Base-by-base conservation (phyloP, 176 grass and related monocot species). In the Zoysia japonica region DNA sequence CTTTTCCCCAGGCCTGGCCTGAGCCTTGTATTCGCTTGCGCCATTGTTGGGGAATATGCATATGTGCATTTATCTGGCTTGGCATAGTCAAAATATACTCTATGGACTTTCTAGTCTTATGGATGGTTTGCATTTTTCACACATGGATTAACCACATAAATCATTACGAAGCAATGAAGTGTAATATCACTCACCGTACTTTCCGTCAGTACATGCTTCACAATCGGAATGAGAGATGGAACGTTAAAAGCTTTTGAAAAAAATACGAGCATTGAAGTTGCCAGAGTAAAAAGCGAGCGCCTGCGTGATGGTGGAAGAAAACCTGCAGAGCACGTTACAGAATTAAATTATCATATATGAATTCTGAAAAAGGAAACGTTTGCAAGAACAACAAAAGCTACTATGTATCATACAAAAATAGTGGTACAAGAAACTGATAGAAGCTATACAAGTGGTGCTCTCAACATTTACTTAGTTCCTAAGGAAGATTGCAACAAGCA, bases 191-290 rank as follows among this genome's bases (percentile, higher is more conserved):
- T 91, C 85, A 98, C 92, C 41, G 84, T 91, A 15, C 73, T 91
- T 82, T 82, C 86, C 52, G 78, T 87, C 65, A 98, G 78, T 20
- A 89, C 78, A 39, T 89, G 89, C 80, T 89, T 98, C 52, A 88
- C 84, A 81, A 90, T 85, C 15, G 86, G 90, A 83, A 95, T 89
- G 60, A 98, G 90, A 69, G 90, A 81, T 17, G 80, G 62, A 87
- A 98, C 14, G 66, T 85, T 91, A 83, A 93, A 98, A 89, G 96
- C 96, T 90, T 93, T 98, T 7, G 96, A 90, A 38, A 91, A 94
- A 78, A 98, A 98, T 39, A 98, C 85, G 47, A 93, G 77, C 96
- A 98, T 98, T 28, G 90, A 87, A 67, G 92, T 98, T 76, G 96
- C 92, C 88, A 91, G 67, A 45, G 96, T 94, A 77, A 98, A 94